A percentile compares a stretch with the other conserved stretches of the same genome.
phyloP scores from a whole-genome alignment of 208 protist genomes.

The Porcisia hertigi region DNA sequence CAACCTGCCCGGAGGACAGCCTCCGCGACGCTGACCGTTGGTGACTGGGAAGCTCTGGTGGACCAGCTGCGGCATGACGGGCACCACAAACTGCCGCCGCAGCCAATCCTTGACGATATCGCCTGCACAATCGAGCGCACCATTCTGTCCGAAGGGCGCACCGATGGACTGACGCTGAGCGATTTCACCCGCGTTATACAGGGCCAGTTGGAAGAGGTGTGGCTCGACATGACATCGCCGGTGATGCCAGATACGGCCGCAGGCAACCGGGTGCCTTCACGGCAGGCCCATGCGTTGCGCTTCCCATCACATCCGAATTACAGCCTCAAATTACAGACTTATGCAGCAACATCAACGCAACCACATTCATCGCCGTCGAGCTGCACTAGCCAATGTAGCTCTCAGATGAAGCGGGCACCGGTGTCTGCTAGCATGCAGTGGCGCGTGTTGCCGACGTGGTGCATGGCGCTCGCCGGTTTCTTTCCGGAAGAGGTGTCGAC shows the following conservation, averaged over 20 bases:
- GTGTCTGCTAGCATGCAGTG: background rate
- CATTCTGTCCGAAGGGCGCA: background rate
- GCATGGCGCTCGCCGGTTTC: constrained; percentile 51
- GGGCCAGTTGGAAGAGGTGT: constrained; percentile 27
- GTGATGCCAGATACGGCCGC: background rate
- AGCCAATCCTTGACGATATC: constrained; percentile 40
- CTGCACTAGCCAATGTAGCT: background rate
- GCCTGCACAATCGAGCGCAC: constrained; percentile 23
- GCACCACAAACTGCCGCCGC: constrained; percentile 35
- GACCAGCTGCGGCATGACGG: constrained; percentile 22
- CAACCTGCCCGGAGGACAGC: constrained; percentile 7
- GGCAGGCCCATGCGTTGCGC: background rate
- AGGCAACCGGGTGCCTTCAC: background rate
- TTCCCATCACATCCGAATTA: constrained; percentile 19
- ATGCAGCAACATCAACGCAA: background rate
- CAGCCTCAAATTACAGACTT: background rate
- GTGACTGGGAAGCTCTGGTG: constrained; percentile 26
- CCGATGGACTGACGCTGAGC: constrained; percentile 5
- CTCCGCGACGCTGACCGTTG: constrained; percentile 18
- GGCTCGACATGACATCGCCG: constrained; percentile 22
- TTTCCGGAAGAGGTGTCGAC: constrained; percentile 37
- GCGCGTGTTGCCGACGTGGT: constrained; percentile 47
- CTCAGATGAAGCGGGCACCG: background rate
- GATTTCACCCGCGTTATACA: constrained; percentile 17
- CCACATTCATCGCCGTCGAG: background rate